These are phyloP conservation scores for Cutaneotrichosporon sp. DNA, from an alignment of 1,284 basidiomycete species.

Conservation along the genomic window DNA sequence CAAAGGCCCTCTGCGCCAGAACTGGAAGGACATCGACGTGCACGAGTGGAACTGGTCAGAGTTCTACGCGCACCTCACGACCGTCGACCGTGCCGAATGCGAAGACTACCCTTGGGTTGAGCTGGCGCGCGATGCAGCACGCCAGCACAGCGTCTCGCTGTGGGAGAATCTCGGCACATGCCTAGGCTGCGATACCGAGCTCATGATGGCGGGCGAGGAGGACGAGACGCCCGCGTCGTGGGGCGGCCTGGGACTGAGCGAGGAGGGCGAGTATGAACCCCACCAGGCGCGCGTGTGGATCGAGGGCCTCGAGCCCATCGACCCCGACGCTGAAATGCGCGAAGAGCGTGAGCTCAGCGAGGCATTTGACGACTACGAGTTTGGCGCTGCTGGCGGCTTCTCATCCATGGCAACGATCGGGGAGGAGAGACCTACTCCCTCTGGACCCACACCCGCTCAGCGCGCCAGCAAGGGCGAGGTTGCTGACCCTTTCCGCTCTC, in stretches of 20 bases:
- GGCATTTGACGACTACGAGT: constrained; percentile 35
- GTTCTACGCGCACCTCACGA: constrained; percentile 43
- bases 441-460: constrained; percentile 5
- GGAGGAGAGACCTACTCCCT: constrained; percentile 22
- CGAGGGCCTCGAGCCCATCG: constrained; percentile 40
- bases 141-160: constrained; percentile 39
- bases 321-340: constrained; percentile 28
- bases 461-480: not conserved
- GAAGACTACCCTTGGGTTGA: constrained; percentile 50
- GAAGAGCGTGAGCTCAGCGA: constrained; percentile 28
- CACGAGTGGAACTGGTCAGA: constrained; percentile 50
- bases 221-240: constrained; percentile 43
- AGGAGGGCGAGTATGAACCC: constrained; percentile 42
- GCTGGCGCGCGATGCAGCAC: constrained; percentile 42
- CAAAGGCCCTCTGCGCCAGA: constrained; percentile 27
- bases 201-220: constrained; percentile 49
- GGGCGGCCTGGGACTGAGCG: constrained; percentile 44
- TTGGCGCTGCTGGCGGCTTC: not conserved
- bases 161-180: constrained; percentile 52
- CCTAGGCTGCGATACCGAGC: constrained; percentile 50
- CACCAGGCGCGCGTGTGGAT: constrained; percentile 43
- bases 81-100: constrained; percentile 35
- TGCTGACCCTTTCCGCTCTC: constrained; percentile 4
- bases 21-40: constrained; percentile 44
- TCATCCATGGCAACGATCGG: constrained; percentile 33